Conservation (phyloP, 2,329 filamentous ascomycete genomes). For the Colletotrichum lini region DNA sequence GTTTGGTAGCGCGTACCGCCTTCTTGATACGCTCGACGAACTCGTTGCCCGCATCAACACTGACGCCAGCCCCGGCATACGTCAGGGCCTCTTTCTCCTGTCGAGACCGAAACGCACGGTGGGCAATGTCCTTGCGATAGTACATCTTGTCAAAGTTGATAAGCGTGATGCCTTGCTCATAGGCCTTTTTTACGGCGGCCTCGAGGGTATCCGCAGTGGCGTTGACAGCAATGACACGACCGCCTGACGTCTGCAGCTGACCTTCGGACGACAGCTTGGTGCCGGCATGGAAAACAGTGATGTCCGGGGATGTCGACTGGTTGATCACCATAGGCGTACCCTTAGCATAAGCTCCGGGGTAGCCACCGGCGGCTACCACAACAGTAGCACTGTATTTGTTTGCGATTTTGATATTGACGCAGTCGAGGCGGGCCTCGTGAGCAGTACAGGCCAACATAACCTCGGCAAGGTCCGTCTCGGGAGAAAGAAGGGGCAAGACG, state of each 20-base stretch:
- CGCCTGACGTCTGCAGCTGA: conserved; percentile 79
- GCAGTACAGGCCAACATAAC: conserved; percentile 84
- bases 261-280: conserved; percentile 71
- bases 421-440: conserved; percentile 74
- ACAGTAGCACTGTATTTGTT: conserved; percentile 83
- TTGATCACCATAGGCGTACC: conserved; percentile 69
- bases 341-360: conserved; percentile 84
- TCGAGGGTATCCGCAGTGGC: conserved; percentile 77
- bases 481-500: conserved; percentile 79
- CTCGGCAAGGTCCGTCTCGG: conserved; percentile 84
- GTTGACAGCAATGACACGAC: conserved; percentile 87
- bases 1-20: conserved; percentile 86
- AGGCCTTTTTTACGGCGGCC: conserved; percentile 84
- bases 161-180: conserved; percentile 76
- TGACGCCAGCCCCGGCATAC: conserved; percentile 93
- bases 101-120: conserved; percentile 73
- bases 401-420: conserved; percentile 74
- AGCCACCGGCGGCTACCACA: conserved; percentile 87
- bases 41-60: conserved; percentile 93
- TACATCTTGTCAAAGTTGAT: conserved; percentile 88
- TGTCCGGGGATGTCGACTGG: conserved; percentile 57
- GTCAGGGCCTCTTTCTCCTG: conserved; percentile 74
- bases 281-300: conserved; percentile 88
- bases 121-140: conserved; percentile 88
- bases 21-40: conserved; percentile 94